Conservation (phyloP, 2,329 filamentous ascomycete genomes). For the Penicillium olsonii region DNA sequence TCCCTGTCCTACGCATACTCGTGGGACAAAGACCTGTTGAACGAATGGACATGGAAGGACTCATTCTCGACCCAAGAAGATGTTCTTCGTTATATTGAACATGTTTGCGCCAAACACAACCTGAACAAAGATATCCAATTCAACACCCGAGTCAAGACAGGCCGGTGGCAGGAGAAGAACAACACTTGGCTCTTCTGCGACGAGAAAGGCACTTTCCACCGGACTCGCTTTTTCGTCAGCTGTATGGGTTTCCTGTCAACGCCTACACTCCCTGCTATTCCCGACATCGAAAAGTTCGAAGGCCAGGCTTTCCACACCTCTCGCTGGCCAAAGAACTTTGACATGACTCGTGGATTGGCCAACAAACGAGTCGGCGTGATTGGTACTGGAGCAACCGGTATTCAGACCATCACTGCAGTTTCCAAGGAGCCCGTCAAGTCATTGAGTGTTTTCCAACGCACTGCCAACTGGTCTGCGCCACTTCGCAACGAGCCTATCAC, state of each 20-base stretch:
- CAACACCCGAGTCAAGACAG: conserved; percentile 38
- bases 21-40: conserved; percentile 22
- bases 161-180: conserved; percentile 34
- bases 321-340: conserved; percentile 40
- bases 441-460: conserved; percentile 19
- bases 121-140: conserved; percentile 44
- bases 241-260: conserved; percentile 43
- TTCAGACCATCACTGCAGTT: conserved; percentile 18
- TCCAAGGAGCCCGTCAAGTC: conserved; percentile 18
- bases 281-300: conserved; percentile 40
- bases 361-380: conserved; percentile 19
- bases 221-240: conserved; percentile 37
- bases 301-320: conserved; percentile 44
- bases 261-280: conserved; percentile 40
- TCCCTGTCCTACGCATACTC: conserved; percentile 45
- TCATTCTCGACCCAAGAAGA: conserved; percentile 40
- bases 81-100: conserved; percentile 35
- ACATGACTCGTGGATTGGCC: conserved; percentile 22
- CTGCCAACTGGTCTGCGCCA: conserved; percentile 22
- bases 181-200: conserved; percentile 34
- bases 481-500: conserved; percentile 18
- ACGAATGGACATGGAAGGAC: conserved; percentile 38
- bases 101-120: conserved; percentile 35
- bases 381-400: conserved; percentile 20
- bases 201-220: conserved; percentile 23